Evolutionary conservation across 2,329 filamentous ascomycete genomes (phyloP).

Genomic region (Clarireedia hainanense): DNA sequence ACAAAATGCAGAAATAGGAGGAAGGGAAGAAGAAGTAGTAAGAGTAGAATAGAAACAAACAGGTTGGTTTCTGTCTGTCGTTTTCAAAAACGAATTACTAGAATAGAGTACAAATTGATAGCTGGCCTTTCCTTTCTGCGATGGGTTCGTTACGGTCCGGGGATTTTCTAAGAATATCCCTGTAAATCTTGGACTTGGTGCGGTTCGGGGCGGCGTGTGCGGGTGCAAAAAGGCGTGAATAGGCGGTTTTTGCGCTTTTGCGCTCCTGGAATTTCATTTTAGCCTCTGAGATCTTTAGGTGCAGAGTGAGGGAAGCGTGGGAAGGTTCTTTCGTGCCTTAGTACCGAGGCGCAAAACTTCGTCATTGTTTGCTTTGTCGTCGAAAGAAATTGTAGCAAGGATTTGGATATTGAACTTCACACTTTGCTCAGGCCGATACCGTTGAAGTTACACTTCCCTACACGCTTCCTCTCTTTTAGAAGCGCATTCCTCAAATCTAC

Average conservation of each 20-base stretch:
- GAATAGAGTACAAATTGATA: conserved; percentile 5
- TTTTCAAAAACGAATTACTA: neutral
- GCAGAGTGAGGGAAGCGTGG: too few species aligned
- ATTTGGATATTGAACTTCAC: neutral
- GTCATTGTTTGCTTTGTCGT: neutral
- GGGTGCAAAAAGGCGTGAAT: too few species aligned
- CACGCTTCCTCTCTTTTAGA: neutral
- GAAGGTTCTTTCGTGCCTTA: neutral
- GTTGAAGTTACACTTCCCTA: neutral
- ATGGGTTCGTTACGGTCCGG: neutral
- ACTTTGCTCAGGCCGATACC: neutral
- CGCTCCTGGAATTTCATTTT: neutral
- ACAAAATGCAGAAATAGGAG: neutral
- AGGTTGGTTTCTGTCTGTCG: neutral
- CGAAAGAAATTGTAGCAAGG: neutral
- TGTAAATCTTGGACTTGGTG: neutral
- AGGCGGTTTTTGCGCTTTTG: neutral
- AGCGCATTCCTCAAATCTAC: neutral
- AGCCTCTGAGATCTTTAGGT: neutral
- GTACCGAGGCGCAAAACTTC: neutral
- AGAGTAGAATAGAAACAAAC: neutral
- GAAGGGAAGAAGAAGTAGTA: neutral
- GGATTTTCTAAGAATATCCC: neutral
- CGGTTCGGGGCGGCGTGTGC: neutral
- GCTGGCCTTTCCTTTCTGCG: conserved; percentile 16